phyloP scores from a whole-genome alignment of 129 eudicot species.

The Pulicaria dysenterica region DNA sequence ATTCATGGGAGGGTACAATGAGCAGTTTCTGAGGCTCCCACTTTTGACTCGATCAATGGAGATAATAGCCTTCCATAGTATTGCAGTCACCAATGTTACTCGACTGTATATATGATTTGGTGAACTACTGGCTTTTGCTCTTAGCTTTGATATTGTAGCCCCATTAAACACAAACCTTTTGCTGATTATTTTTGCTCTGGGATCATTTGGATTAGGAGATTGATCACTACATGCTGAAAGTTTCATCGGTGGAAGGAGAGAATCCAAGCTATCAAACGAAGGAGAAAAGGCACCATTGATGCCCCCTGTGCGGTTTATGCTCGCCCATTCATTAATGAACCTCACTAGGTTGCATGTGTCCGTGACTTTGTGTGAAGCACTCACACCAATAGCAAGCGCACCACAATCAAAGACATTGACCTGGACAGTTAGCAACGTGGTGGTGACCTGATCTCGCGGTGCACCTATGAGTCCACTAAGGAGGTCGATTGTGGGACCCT shows the following conservation, averaged over 20 bases:
- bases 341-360: slow-evolving; percentile 35
- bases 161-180: slow-evolving; percentile 29
- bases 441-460: slow-evolving; percentile 1
- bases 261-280: slow-evolving; percentile 24
- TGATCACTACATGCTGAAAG: background rate
- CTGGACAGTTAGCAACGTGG: slow-evolving; percentile 38
- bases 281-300: background rate
- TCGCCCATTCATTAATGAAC: slow-evolving; percentile 44
- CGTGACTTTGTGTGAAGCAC: slow-evolving; percentile 46
- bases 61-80: slow-evolving; percentile 38
- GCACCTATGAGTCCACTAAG: slow-evolving; percentile 17
- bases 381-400: slow-evolving; percentile 47
- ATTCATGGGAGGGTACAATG: slow-evolving; percentile 30
- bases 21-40: slow-evolving; percentile 19
- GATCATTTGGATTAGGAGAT: background rate
- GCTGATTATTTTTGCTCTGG: background rate
- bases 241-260: slow-evolving; percentile 26
- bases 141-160: slow-evolving; percentile 24
- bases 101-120: slow-evolving; percentile 16
- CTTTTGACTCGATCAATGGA: slow-evolving; percentile 18
- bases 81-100: slow-evolving; percentile 32
- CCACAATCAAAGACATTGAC: slow-evolving; percentile 50
- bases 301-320: slow-evolving; percentile 9
- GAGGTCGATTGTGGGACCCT: slow-evolving; percentile 32
- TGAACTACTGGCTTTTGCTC: slow-evolving; percentile 13